Evolutionary conservation across 257 asterid genomes (phyloP).

Genomic region (Eustoma russellianum): DNA sequence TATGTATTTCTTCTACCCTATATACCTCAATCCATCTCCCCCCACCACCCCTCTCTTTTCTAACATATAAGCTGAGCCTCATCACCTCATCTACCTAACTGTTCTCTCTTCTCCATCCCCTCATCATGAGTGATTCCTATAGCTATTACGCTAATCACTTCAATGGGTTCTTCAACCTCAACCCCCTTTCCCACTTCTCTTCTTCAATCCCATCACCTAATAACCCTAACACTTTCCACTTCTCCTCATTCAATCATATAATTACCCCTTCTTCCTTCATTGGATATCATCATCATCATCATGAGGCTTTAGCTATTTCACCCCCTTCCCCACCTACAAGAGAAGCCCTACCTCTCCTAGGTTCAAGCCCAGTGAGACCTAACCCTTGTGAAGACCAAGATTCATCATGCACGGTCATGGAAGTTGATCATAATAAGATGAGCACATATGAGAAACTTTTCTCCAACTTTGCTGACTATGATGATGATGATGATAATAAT

Average conservation of each 20-base stretch:
- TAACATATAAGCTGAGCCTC: constrained; percentile 1
- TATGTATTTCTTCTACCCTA: constrained; percentile 6
- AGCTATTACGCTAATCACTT: constrained; percentile 20
- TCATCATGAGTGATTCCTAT: constrained; percentile 53
- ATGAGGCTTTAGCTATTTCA: constrained; percentile 6
- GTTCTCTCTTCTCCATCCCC: neutral
- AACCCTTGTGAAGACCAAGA: constrained; percentile 12
- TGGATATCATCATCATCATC: neutral
- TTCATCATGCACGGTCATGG: constrained; percentile 22
- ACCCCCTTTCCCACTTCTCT: constrained; percentile 23
- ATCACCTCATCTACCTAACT: constrained; percentile 10
- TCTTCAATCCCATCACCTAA: constrained; percentile 15
- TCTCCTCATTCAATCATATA: constrained; percentile 8
- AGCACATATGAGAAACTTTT: constrained; percentile 5
- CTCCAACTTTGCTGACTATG: constrained; percentile 17
- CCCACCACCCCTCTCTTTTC: constrained; percentile 3
- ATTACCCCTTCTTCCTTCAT: constrained; percentile 3
- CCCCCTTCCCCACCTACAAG: constrained; percentile 67
- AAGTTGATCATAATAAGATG: constrained; percentile 17
- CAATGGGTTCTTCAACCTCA: constrained; percentile 41
- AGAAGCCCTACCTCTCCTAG: constrained; percentile 67
- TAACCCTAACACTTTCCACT: constrained; percentile 4
- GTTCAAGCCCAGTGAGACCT: constrained; percentile 43
- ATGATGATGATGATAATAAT: constrained; percentile 13
- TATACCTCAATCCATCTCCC: constrained; percentile 6